Conservation (phyloP, 306 rosid species). For the Cucumis melo region DNA sequence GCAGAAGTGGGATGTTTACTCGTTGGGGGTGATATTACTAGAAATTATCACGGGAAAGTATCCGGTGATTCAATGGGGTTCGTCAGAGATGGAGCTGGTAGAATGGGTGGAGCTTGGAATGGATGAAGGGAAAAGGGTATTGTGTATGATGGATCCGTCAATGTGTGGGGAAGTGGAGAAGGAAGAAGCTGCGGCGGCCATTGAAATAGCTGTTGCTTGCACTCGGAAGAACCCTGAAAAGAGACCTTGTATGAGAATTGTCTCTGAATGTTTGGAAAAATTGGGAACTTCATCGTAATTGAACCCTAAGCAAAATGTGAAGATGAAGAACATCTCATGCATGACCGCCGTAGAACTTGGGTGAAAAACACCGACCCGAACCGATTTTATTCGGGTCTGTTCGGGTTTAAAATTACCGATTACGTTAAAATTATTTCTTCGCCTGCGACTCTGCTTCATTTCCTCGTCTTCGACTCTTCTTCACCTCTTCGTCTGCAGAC, state of each 20-base stretch:
- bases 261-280: conserved; percentile 55
- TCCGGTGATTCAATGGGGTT: conserved; percentile 57
- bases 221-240: conserved; percentile 64
- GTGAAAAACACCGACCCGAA: too few species aligned
- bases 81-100: conserved; percentile 75
- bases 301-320: neutral
- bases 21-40: conserved; percentile 71
- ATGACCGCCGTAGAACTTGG: too few species aligned
- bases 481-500: too few species aligned
- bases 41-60: conserved; percentile 70
- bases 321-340: too few species aligned
- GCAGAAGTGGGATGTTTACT: conserved; percentile 94
- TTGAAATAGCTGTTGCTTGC: conserved; percentile 88
- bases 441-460: too few species aligned
- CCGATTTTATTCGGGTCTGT: too few species aligned
- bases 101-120: conserved; percentile 81
- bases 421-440: too few species aligned
- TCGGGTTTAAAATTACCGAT: too few species aligned
- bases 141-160: conserved; percentile 53
- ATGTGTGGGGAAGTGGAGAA: conserved; percentile 47
- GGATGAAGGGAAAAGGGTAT: conserved; percentile 68
- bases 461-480: too few species aligned
- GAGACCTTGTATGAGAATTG: conserved; percentile 81
- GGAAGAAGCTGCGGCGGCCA: conserved; percentile 48
- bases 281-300: neutral